Evolutionary conservation across 1,139 yeast genomes (phyloP).

Genomic region (Suhomyces bokatorum): DNA sequence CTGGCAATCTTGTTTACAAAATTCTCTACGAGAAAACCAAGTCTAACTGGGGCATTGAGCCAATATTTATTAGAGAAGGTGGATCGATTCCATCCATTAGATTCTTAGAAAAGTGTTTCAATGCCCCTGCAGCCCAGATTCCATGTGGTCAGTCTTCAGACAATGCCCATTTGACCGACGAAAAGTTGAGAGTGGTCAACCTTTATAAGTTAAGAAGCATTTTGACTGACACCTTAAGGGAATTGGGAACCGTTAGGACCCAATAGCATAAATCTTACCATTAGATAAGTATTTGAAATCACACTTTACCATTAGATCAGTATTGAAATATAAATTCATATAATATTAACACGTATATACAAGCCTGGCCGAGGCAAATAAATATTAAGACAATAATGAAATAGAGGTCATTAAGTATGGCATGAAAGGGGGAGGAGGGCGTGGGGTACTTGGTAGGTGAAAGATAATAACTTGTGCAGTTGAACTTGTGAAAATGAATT

Average conservation of each 20-base stretch:
- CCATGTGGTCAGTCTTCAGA: constrained; percentile 97
- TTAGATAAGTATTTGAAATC: not conserved
- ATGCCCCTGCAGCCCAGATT: constrained; percentile 90
- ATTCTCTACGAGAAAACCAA: constrained; percentile 60
- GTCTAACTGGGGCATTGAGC: constrained; percentile 66
- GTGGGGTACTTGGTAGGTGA: too few relatives aligned
- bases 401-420: not conserved
- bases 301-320: not conserved
- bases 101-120: constrained; percentile 75
- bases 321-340: not conserved
- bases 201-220: constrained; percentile 72
- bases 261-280: not conserved
- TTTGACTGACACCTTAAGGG: constrained; percentile 54
- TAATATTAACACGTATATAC: constrained; percentile 2
- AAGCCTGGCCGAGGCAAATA: not conserved
- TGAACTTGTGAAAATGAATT: not conserved
- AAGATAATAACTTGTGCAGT: not conserved
- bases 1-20: constrained; percentile 68
- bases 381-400: constrained; percentile 11
- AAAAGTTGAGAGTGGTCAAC: constrained; percentile 76
- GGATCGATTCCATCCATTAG: constrained; percentile 93
- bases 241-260: constrained; percentile 24
- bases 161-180: constrained; percentile 90
- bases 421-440: not conserved
- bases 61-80: constrained; percentile 89